phyloP scores from a whole-genome alignment of 495 filamentous ascomycete genomes.

The Podospora anserina region DNA sequence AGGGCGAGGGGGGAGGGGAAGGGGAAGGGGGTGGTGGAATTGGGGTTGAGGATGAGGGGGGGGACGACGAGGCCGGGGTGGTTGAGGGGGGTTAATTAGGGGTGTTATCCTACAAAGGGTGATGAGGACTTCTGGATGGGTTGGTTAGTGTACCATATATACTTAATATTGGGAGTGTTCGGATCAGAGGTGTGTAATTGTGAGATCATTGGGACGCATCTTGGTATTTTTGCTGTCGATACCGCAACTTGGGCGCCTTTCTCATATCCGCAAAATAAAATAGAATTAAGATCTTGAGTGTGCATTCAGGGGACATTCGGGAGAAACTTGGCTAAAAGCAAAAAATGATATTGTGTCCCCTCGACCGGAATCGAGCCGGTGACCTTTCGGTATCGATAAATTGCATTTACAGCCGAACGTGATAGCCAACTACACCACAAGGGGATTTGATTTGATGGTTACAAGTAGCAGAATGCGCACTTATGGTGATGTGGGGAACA shows the following conservation, averaged over 20 bases:
- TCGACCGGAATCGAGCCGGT: constrained; percentile 15
- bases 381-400: constrained; percentile 15
- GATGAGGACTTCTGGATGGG: no score
- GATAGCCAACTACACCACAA: constrained; percentile 16
- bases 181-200: no score
- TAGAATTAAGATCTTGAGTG: no score
- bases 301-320: neutral
- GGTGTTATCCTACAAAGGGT: neutral
- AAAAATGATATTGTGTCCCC: constrained; percentile 4
- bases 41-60: constrained; percentile 8
- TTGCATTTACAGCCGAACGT: constrained; percentile 13
- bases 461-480: no score
- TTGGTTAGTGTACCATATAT: no score
- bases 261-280: no score
- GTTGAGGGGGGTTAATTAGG: neutral
- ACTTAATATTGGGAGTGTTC: no score
- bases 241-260: no score
- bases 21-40: constrained; percentile 24
- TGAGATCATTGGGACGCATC: no score
- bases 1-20: constrained; percentile 28
- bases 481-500: no score
- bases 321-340: neutral
- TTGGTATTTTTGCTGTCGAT: no score
- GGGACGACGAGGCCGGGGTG: neutral
- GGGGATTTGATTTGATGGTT: constrained; percentile 7